These are phyloP conservation scores for Globisporangium sylvaticum DNA, from an alignment of 352 stramenopile genomes.

Conservation along the genomic window DNA sequence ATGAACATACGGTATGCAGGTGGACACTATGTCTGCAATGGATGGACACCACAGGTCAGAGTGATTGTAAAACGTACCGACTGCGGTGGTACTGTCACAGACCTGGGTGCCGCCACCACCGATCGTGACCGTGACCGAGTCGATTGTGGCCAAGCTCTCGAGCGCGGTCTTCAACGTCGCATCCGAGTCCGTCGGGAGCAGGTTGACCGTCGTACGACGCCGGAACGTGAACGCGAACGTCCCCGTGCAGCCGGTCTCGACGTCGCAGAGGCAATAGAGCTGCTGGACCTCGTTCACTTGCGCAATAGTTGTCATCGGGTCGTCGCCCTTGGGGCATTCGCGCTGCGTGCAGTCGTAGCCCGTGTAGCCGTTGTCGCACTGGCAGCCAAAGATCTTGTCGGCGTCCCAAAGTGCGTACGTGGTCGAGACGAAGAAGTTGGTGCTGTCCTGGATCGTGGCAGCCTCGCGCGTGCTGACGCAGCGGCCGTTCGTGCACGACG, in stretches of 20 bases:
- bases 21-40: neutral
- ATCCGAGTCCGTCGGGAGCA: conserved; percentile 32
- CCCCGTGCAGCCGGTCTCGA: conserved; percentile 28
- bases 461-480: conserved; percentile 72
- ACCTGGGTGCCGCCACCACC: conserved; percentile 20
- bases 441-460: conserved; percentile 49
- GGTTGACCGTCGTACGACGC: conserved; percentile 49
- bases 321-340: conserved; percentile 53
- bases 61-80: conserved; percentile 29
- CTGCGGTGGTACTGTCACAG: conserved; percentile 30
- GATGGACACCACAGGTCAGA: neutral
- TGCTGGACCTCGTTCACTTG: conserved; percentile 41
- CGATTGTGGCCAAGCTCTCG: conserved; percentile 52
- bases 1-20: neutral
- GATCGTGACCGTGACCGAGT: conserved; percentile 55
- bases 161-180: conserved; percentile 41
- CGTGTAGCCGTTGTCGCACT: conserved; percentile 63
- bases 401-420: conserved; percentile 70
- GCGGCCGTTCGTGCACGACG: conserved; percentile 55
- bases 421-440: conserved; percentile 59
- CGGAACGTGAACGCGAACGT: conserved; percentile 66
- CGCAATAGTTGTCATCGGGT: conserved; percentile 40
- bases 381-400: conserved; percentile 75
- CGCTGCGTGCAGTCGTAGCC: conserved; percentile 65
- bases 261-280: conserved; percentile 48